Base-by-base conservation (phyloP, 1,139 yeast genomes). In the Lodderomyces parapsilosis region DNA sequence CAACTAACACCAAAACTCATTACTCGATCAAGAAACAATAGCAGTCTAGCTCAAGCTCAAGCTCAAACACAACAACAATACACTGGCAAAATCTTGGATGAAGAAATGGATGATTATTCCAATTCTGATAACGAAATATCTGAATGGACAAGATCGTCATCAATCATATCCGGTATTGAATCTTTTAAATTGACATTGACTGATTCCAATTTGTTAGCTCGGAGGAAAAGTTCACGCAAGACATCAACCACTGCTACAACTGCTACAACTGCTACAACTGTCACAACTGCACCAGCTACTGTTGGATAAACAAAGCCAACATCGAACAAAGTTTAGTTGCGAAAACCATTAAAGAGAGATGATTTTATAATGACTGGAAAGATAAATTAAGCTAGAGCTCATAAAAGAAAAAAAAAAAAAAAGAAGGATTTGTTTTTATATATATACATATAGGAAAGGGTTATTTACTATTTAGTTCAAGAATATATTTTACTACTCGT, bases 111-210 rank as follows among this genome's bases (percentile, higher is more conserved):
- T 15, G 60, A 55, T 38, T 56, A 55, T 24, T 45, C 50, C 8
- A 39, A 39, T 39, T 36, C 35, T n/a, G 51, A 49, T 19, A 39
- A 36, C 31, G 59, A 57, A 18, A 55, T 50, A 30, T 22, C 43
- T 2, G 59, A 54, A 35, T 63, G 62, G 45, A 72, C 78, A 1
- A 57, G 77, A 40, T 71, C 75, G 15, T 66, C 73, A n/a, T 67
- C 74, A 3, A 64, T 71, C 3, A 68, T 71, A 14, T 63, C 69
- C 11, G 73, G 73, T 17, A 59, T 60, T 24, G 70, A 58, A 48
- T 72, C 71, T 47, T 73, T 73, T 46, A 71, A 75, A 3, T 59
- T 73, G 31, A 72, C 68, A 48, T 55, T 73, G 56, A 69, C 70
- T 49, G 77, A 72, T 45, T 68, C 72, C 45, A 69, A 68, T 45